Conservation (phyloP, 768 basidiomycete species). For the Rickenella mellea region DNA sequence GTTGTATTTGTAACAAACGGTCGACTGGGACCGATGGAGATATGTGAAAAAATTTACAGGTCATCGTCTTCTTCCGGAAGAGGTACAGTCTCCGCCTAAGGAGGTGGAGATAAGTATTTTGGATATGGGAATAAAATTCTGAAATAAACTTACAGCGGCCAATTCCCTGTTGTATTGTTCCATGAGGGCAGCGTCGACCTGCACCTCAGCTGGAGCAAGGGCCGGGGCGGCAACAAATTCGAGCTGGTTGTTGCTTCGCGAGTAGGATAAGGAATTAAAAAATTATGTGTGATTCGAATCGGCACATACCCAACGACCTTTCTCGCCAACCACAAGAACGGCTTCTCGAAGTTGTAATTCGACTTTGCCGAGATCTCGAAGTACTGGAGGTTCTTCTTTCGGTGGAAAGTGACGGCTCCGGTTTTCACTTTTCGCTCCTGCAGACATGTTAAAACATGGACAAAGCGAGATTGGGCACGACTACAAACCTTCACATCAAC, state of each 20-base stretch:
- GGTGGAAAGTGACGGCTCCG: constrained; percentile 96
- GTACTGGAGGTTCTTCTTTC: constrained; percentile 99
- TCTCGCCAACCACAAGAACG: constrained; percentile 98
- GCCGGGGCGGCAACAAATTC: constrained; percentile 98
- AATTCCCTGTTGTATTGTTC: constrained; percentile 72
- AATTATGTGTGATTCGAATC: not conserved
- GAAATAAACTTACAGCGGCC: constrained; percentile 36
- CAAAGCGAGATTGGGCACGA: not conserved
- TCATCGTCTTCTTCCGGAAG: constrained; percentile 98
- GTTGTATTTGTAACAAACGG: too few species aligned
- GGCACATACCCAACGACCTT: constrained; percentile 86
- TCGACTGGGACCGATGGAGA: too few species aligned
- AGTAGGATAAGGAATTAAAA: constrained; percentile 20
- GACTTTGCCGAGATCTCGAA: constrained; percentile 99
- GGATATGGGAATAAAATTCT: not conserved
- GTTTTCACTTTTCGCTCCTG: constrained; percentile 99
- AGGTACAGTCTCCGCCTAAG: constrained; percentile 79
- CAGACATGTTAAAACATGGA: constrained; percentile 5
- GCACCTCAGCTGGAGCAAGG: constrained; percentile 87
- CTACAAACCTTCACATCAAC: constrained; percentile 91
- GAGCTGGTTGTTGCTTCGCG: constrained; percentile 73
- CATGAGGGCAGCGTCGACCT: constrained; percentile 74
- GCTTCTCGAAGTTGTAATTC: constrained; percentile 99
- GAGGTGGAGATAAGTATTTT: constrained; percentile 1
- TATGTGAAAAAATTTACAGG: constrained; percentile 32